Base-by-base conservation (phyloP, 805 yeast genomes). In the Cyberlindnera bimundalis region DNA sequence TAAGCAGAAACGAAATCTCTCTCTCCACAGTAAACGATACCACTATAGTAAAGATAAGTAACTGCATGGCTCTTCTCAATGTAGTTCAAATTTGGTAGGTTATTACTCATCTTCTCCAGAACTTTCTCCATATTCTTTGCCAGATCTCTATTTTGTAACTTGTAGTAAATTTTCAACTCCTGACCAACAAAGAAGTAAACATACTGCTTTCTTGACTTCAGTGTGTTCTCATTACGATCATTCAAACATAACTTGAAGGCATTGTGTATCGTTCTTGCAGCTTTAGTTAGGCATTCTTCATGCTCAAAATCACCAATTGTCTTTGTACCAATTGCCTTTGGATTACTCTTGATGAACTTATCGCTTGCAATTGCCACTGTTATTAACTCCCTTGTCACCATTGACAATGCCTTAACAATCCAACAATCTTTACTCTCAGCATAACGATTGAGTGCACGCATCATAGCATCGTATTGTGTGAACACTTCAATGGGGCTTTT, bases 121-220 rank as follows among this genome's bases (percentile, higher is more conserved):
- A 85, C 95, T 56, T 79, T 80, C 43, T 84, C 80, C 46, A 87
- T 70, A 37, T 84, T 81, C 50, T 78, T 79, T 25, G 91, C 88
- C 58, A 87, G 71, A 51, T 87, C 88, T 29, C 74, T 67, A 53
- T 84, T 84, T 33, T 74, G 70, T 48, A 87, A 65, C 51, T 70
- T 70, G 66, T 81, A 79, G 61, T 86, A 88, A 18, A 84, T 70
- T 51, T 76, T 77, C 59, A 87, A 78, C 43, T 88, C 73, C 39
- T 79, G 73, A 29, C 81, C 80, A 15, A 84, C 74, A 58, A 87
- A 82, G 60, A 75, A 80, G 61, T 81, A 85, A 15, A 84, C 79
- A 36, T 81, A 84, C 47, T 63, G 61, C 52, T 81, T 71, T 55
- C 84, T 83, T 45, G 82, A 76, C 12, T 53, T 52, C 0, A 34